Conservation (phyloP, 2,329 filamentous ascomycete genomes). For the Chaetomium olivaceum region DNA sequence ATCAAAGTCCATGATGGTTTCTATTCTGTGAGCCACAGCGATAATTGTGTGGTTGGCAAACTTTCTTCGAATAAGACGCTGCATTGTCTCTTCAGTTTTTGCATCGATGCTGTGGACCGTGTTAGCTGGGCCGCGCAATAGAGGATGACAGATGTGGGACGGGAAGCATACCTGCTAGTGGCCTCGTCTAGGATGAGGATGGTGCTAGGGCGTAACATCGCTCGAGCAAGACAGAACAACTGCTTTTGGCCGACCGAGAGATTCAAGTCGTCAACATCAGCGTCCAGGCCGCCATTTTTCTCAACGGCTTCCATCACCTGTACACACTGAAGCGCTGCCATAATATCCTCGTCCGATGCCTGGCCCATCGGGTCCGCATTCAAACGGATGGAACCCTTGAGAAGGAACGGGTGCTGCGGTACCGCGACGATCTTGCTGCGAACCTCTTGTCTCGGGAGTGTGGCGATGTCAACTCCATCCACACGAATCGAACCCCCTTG, state of each 20-base stretch:
- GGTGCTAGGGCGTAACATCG: slow-evolving; percentile 44
- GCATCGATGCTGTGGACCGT: slow-evolving; percentile 50
- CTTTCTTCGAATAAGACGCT: slow-evolving; percentile 53
- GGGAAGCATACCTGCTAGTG: slow-evolving; percentile 38
- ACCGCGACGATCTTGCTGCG: slow-evolving; percentile 44
- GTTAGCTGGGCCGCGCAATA: background rate
- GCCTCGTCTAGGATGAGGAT: slow-evolving; percentile 50
- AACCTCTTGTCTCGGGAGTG: slow-evolving; percentile 34
- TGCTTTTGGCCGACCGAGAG: slow-evolving; percentile 50
- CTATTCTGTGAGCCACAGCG: slow-evolving; percentile 40
- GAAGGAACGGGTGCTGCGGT: slow-evolving; percentile 53
- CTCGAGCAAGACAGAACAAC: slow-evolving; percentile 52
- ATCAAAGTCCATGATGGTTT: slow-evolving; percentile 53
- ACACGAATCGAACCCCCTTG: slow-evolving; percentile 46
- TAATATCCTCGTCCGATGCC: slow-evolving; percentile 39
- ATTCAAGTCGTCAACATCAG: slow-evolving; percentile 38
- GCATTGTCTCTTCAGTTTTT: slow-evolving; percentile 57
- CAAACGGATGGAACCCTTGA: slow-evolving; percentile 48
- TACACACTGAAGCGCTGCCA: slow-evolving; percentile 28
- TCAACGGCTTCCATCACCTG: slow-evolving; percentile 37
- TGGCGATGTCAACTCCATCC: slow-evolving; percentile 44
- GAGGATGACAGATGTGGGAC: background rate
- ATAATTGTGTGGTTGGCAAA: slow-evolving; percentile 58
- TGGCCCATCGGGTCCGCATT: slow-evolving; percentile 50
- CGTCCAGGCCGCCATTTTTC: slow-evolving; percentile 42